phyloP scores from a whole-genome alignment of 768 basidiomycete genomes.

The Serendipita indica region DNA sequence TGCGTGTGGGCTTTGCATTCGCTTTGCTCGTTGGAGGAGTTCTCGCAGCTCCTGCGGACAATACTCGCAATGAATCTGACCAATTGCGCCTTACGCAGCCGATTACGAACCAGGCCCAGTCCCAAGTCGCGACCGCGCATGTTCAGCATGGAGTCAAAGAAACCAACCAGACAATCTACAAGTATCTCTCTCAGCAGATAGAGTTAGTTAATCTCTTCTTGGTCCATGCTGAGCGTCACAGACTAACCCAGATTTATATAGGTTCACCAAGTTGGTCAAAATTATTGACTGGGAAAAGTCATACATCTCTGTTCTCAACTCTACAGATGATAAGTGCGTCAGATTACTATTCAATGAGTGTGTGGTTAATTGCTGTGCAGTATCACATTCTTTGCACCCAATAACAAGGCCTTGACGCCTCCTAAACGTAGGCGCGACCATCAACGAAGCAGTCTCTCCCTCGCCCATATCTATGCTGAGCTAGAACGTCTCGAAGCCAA shows the following conservation, averaged over 20 bases:
- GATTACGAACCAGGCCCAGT: not conserved
- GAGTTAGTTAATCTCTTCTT: not conserved
- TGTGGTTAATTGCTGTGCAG: too few relatives aligned
- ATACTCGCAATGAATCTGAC: constrained; percentile 1
- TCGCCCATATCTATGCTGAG: constrained; percentile 20
- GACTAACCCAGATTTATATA: not conserved
- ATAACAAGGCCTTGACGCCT: constrained; percentile 29
- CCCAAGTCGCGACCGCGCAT: not conserved
- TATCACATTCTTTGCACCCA: constrained; percentile 41
- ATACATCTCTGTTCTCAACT: not conserved
- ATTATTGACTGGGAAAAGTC: not conserved
- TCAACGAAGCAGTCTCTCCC: constrained; percentile 17
- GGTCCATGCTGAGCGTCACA: not conserved
- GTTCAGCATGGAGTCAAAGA: not conserved
- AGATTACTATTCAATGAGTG: too few relatives aligned
- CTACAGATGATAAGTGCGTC: not conserved
- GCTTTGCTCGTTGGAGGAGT: not conserved
- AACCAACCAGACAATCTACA: not conserved
- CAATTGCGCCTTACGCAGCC: not conserved
- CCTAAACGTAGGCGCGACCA: constrained; percentile 15
- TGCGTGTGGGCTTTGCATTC: too few relatives aligned
- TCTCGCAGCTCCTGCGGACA: not conserved
- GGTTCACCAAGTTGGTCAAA: constrained; percentile 1
- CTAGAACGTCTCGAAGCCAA: constrained; percentile 6
- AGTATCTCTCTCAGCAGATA: not conserved